Evolutionary conservation across 202 grass and related monocot genomes (phyloP), one percentile per base, ranked within the genome.

Genomic region (Digitaria exilis): DNA sequence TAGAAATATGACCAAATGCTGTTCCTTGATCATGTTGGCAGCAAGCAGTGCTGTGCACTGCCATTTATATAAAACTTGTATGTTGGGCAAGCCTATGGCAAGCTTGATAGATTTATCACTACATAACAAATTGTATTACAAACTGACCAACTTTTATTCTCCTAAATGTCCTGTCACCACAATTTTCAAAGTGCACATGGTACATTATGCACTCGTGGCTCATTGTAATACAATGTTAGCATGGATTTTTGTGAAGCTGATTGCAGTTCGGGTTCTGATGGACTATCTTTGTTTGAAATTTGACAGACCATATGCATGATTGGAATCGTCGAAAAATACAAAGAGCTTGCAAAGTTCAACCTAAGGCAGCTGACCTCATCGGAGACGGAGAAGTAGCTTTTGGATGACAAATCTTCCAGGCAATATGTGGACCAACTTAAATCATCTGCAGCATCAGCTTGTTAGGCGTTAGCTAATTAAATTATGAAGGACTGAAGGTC

Each of bases 301-400:
- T 81, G 58, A 11, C 95, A 98, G 93, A 98, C 96, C 57, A 92
- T 93, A 79, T 98, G 93, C 91, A 75, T 92, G 80, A 80, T 98
- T 19, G 96, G 96, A 30, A 89, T 94, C 6, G 93, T 90, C 45
- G 91, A 96, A 86, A 95, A 78, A 50, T 98, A 98, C 65, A 96
- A 96, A 30, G 82, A 92, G 78, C 89, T 98, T 19, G 76, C 92
- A 19, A 98, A 96, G 83, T 98, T 93, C 91, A 96, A 98, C 77
- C 54, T 96, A 50, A 96, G 93, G 87, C 89, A 98, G 86, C 88
- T 98, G 65, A 94, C 93, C 8, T 87, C 91, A 54, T 66, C 91
- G 0, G 44, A 95, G 65, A 78, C 91, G 2, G 44, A 95, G 65
- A 76, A 93, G 82, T 87, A 87, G 79, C 56, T 49, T 62, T 11